A percentile compares a stretch with the other conserved stretches of the same genome.
Conservation (phyloP, 2,329 filamentous ascomycete genomes). For the Ophiostoma australiae region DNA sequence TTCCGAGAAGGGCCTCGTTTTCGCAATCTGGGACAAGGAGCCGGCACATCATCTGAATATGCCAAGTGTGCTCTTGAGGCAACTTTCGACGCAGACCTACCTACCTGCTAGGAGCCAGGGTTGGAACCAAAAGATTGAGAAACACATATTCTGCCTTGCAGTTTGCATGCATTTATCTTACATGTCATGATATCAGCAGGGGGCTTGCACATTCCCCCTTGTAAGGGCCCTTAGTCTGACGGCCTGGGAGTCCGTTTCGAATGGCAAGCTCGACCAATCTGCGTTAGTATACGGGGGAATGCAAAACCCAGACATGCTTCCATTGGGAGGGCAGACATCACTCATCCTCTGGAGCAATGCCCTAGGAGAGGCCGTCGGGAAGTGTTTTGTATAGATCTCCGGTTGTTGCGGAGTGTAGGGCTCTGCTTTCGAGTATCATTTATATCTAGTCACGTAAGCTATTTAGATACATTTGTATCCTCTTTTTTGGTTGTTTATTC, state of each 20-base stretch:
- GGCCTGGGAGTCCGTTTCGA: conserved; percentile 2
- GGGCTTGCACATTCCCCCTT: background rate
- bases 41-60: background rate
- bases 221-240: background rate
- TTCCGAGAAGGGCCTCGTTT: background rate
- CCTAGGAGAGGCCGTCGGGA: conserved; percentile 9
- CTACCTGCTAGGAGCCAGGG: background rate
- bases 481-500: background rate
- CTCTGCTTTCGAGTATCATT: conserved; percentile 17
- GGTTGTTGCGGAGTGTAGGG: conserved; percentile 3
- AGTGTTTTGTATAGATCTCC: background rate
- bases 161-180: background rate
- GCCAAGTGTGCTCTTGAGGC: background rate
- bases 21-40: background rate
- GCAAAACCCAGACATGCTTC: conserved; percentile 1
- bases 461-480: background rate
- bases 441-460: background rate
- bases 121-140: background rate
- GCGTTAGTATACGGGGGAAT: background rate
- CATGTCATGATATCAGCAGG: background rate
- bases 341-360: background rate
- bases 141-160: conserved; percentile 1
- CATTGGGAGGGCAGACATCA: background rate
- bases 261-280: conserved; percentile 8
- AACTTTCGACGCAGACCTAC: background rate